Base-by-base conservation (phyloP, 176 grass and related monocot genomes). In the Ampelocalamus luodianensis region DNA sequence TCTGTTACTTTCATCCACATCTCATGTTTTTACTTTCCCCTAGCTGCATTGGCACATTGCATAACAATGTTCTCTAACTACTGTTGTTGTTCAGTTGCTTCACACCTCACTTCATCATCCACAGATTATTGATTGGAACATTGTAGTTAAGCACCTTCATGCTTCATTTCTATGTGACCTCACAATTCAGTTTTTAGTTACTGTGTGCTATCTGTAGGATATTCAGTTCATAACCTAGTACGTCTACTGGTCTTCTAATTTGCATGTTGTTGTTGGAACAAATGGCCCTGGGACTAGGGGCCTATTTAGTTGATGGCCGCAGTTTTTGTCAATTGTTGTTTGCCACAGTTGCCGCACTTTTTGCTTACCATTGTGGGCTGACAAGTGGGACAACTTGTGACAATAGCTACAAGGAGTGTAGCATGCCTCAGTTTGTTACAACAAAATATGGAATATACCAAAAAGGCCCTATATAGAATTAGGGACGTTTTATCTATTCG, bases 201-300 rank as follows among this genome's bases (percentile, higher is more conserved):
- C 8, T 68, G 45, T 60, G 14, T 86, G 6, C 16, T 70, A 70
- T 79, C 9, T 79, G 13, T 72, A 60, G 66, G 20, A 49, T 62
- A 43, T 62, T 1, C n/a, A 62, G 39, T 78, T 82, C 51, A 59
- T 32, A 44, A 27, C 53, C 14, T 82, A 24, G n/a, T 70, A 45
- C 4, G 48, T 37, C 3, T 17, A 7, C 44, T 75, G 34, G 17
- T 76, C 53, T 85, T 80, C 22, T 68, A 68, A 49, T 20, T 42
- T 66, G 3, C 62, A 34, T 22, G 34, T 49, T 69, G 22, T 68
- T 81, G 46, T 53, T 90, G 62, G 23, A 85, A 63, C n/a, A 85
- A 26, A 90, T 82, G 24, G n/a, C 67, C 62, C 55, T 81, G 18
- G 14, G 36, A 63, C 62, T 67, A 62, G n/a, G 49, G 17, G 3